Evolutionary conservation across 1,284 basidiomycete genomes (phyloP).

Genomic region (Apiotrichum mycotoxinovorans): DNA sequence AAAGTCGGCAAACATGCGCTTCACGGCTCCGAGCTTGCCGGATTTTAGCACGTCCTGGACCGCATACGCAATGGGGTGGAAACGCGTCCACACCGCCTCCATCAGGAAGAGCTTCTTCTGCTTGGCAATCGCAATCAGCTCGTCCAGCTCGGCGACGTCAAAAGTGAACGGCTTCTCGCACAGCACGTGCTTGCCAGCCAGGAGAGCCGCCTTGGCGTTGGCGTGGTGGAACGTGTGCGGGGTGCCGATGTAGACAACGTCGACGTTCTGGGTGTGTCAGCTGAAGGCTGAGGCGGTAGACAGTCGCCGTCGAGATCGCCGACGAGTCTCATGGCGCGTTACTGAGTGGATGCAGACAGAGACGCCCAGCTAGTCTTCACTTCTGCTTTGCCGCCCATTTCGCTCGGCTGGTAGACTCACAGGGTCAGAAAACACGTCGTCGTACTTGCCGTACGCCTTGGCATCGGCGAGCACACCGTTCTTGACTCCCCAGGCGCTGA

Average conservation of each 20-base stretch:
- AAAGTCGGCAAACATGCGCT: conserved; percentile 61
- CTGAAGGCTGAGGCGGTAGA: not conserved
- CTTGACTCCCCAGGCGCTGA: conserved; percentile 32
- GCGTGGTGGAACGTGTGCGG: conserved; percentile 81
- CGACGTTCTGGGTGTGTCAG: conserved; percentile 58
- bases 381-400: not conserved
- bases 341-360: too few relatives aligned
- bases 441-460: conserved; percentile 72
- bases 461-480: conserved; percentile 47
- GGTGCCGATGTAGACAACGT: conserved; percentile 79
- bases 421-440: conserved; percentile 68
- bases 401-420: conserved; percentile 48
- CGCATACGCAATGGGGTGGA: conserved; percentile 48
- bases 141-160: conserved; percentile 53
- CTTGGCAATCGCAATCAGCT: conserved; percentile 68
- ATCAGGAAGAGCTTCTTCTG: conserved; percentile 77
- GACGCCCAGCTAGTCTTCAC: not conserved
- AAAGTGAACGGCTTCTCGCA: conserved; percentile 68
- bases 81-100: conserved; percentile 59
- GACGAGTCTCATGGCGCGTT: too few relatives aligned
- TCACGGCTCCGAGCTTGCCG: conserved; percentile 47
- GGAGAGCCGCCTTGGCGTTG: conserved; percentile 70
- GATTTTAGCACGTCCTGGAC: conserved; percentile 44
- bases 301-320: too few relatives aligned
- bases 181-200: conserved; percentile 77